A percentile compares a stretch with the other conserved stretches of the same genome.
Conservation (phyloP, 129 eudicot genomes). For the carrot (Daucus carota) region DNA sequence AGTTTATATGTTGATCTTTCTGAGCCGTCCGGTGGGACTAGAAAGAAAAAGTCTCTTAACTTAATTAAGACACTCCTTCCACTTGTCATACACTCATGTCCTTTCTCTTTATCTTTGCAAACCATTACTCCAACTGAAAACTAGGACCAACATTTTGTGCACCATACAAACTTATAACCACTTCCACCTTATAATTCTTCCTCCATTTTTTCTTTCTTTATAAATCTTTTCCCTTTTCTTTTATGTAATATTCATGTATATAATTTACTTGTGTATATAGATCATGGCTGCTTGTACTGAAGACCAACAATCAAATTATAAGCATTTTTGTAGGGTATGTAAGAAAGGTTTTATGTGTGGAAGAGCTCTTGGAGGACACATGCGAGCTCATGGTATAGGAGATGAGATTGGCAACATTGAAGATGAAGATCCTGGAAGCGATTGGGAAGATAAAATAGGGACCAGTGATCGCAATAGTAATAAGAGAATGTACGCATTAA, state of each 20-base stretch:
- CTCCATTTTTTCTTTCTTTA: constrained; percentile 25
- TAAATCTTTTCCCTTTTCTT: constrained; percentile 2
- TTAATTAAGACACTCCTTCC: constrained; percentile 2
- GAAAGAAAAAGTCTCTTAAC: constrained; percentile 4
- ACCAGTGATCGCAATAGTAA: constrained; percentile 23
- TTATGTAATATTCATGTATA: not conserved
- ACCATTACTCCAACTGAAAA: constrained; percentile 74
- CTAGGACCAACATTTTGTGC: constrained; percentile 52
- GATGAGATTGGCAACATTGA: constrained; percentile 58
- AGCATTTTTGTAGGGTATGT: constrained; percentile 26
- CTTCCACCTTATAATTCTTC: constrained; percentile 45
- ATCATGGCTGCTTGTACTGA: constrained; percentile 13
- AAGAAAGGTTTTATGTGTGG: constrained; percentile 96
- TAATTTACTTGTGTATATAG: not conserved
- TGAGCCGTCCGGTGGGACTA: not conserved
- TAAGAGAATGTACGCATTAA: constrained; percentile 63
- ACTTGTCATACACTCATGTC: constrained; percentile 3
- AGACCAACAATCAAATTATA: constrained; percentile 10
- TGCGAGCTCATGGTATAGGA: constrained; percentile 50
- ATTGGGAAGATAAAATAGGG: constrained; percentile 60
- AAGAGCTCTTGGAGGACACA: constrained; percentile 40
- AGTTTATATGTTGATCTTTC: not conserved
- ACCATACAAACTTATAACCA: constrained; percentile 54
- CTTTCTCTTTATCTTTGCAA: constrained; percentile 25
- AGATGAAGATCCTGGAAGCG: constrained; percentile 60